These are phyloP conservation scores for Amanita thiersii DNA, from an alignment of 768 basidiomycete genomes.

Conservation along the genomic window DNA sequence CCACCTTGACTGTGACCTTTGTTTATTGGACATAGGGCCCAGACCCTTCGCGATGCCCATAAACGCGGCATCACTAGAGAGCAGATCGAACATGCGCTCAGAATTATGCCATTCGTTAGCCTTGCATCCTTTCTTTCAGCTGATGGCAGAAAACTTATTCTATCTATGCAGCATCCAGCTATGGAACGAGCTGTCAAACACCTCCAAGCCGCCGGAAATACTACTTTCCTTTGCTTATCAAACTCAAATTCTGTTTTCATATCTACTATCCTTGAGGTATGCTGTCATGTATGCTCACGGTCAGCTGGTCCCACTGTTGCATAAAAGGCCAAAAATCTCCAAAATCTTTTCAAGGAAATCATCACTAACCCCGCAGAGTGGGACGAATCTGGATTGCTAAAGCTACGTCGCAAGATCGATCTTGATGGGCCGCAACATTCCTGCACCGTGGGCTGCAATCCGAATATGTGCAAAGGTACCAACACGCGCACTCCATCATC, in stretches of 20 bases:
- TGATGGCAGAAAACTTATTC: neutral
- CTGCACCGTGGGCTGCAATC: conserved; percentile 83
- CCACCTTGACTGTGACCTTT: neutral
- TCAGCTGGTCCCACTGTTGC: neutral
- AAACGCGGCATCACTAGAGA: conserved; percentile 57
- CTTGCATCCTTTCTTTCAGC: conserved; percentile 18
- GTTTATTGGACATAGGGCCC: conserved; percentile 36
- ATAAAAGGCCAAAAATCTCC: conserved; percentile 69
- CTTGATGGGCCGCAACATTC: conserved; percentile 71
- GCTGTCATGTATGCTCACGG: conserved; percentile 7
- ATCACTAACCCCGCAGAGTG: conserved; percentile 92
- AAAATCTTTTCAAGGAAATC: conserved; percentile 69
- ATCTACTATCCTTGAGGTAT: conserved; percentile 76
- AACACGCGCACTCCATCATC: neutral
- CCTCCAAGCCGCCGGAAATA: conserved; percentile 58
- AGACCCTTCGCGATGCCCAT: conserved; percentile 64
- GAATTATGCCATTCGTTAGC: conserved; percentile 76
- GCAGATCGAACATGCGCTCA: conserved; percentile 72
- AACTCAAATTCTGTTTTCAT: conserved; percentile 94
- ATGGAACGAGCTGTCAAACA: conserved; percentile 86
- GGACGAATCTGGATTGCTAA: conserved; percentile 60
- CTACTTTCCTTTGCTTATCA: conserved; percentile 85
- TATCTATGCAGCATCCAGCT: conserved; percentile 73
- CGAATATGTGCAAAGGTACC: conserved; percentile 97
- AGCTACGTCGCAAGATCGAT: conserved; percentile 68